A percentile compares a stretch with the other conserved stretches of the same genome.
phyloP scores from a whole-genome alignment of 495 filamentous ascomycete genomes.

The Xylona heveae region DNA sequence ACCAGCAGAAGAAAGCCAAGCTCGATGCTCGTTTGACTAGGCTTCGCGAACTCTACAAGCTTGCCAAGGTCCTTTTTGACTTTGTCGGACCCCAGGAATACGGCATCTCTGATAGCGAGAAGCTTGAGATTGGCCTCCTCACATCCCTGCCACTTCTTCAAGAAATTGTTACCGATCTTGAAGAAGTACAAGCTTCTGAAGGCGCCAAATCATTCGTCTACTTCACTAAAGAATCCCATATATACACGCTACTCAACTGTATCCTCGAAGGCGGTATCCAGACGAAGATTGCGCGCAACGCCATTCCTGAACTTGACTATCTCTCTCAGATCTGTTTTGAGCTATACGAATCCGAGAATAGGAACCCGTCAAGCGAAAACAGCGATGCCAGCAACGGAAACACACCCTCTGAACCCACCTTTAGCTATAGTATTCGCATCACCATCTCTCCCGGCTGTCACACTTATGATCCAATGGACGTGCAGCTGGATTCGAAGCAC shows the following conservation, averaged over 20 bases:
- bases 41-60: slow-evolving; percentile 73
- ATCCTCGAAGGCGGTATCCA: slow-evolving; percentile 91
- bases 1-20: slow-evolving; percentile 57
- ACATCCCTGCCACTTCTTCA: slow-evolving; percentile 82
- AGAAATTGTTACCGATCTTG: slow-evolving; percentile 91
- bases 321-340: slow-evolving; percentile 96
- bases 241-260: slow-evolving; percentile 94
- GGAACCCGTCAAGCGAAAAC: slow-evolving; percentile 21
- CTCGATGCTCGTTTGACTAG: slow-evolving; percentile 68
- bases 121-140: slow-evolving; percentile 88
- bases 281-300: slow-evolving; percentile 74
- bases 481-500: slow-evolving; percentile 86
- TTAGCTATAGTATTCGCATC: slow-evolving; percentile 87
- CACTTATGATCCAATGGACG: slow-evolving; percentile 83
- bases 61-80: slow-evolving; percentile 90
- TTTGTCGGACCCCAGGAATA: slow-evolving; percentile 98
- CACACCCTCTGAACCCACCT: too few species aligned
- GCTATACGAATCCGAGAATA: slow-evolving; percentile 81
- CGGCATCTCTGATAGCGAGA: slow-evolving; percentile 81
- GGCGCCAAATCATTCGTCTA: slow-evolving; percentile 94
- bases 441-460: slow-evolving; percentile 91
- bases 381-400: slow-evolving; percentile 29
- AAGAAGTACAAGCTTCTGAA: slow-evolving; percentile 84
- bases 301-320: slow-evolving; percentile 93
- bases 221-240: slow-evolving; percentile 97